Conservation (phyloP, 768 basidiomycete genomes). For the Leccinum fibrillosum region DNA sequence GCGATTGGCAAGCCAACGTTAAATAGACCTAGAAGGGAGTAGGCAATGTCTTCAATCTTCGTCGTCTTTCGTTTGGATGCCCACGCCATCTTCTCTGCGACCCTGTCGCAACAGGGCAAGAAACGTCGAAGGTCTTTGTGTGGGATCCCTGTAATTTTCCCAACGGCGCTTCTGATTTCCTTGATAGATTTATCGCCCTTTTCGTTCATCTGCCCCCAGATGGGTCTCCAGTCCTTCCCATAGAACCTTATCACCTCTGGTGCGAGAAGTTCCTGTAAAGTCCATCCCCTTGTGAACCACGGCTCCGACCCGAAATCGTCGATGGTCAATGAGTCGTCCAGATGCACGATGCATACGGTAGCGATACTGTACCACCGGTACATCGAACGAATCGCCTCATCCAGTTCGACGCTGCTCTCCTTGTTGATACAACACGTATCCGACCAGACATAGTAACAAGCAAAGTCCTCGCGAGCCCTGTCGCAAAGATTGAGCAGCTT, state of each 20-base stretch:
- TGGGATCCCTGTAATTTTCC: slow-evolving; percentile 13
- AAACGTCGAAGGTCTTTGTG: slow-evolving; percentile 10
- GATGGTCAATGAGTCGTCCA: slow-evolving; percentile 10
- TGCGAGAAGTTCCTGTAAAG: slow-evolving; percentile 14
- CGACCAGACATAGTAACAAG: slow-evolving; percentile 23
- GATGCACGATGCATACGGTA: slow-evolving; percentile 22
- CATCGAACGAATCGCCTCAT: slow-evolving; percentile 30
- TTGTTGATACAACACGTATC: slow-evolving; percentile 25
- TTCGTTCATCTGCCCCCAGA: not conserved
- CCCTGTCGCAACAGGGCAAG: slow-evolving; percentile 6
- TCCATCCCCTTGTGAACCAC: slow-evolving; percentile 27
- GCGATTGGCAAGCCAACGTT: slow-evolving; percentile 20
- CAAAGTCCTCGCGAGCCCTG: slow-evolving; percentile 13
- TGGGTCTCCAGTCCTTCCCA: slow-evolving; percentile 17
- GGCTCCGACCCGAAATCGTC: slow-evolving; percentile 11
- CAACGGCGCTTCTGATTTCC: slow-evolving; percentile 9
- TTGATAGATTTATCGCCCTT: slow-evolving; percentile 10
- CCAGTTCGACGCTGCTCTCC: slow-evolving; percentile 28
- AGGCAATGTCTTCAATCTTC: slow-evolving; percentile 23
- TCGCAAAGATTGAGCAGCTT: slow-evolving; percentile 18
- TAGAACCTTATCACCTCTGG: slow-evolving; percentile 19
- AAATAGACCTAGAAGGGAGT: slow-evolving; percentile 24
- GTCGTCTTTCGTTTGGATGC: slow-evolving; percentile 24
- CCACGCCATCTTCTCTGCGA: slow-evolving; percentile 24
- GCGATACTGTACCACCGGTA: slow-evolving; percentile 26